phyloP scores from a whole-genome alignment of 805 yeast genomes.

The Kockiozyma suomiensis region DNA sequence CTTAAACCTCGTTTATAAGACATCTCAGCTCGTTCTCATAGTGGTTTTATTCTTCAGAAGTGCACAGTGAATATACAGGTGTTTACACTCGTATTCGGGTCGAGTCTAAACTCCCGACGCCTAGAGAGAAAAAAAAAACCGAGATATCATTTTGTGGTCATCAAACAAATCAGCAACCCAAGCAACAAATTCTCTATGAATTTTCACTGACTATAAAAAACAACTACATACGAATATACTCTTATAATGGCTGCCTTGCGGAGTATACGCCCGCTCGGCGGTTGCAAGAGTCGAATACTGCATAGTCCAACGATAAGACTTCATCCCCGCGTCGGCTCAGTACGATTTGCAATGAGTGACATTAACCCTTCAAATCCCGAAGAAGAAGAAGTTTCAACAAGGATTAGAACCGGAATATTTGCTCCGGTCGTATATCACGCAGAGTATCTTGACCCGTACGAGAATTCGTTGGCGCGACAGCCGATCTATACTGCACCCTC shows the following conservation, averaged over 20 bases:
- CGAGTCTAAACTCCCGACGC: no score
- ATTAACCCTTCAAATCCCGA: conserved; percentile 29
- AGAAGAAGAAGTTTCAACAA: conserved; percentile 12
- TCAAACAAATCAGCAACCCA: no score
- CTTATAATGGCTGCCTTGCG: no score
- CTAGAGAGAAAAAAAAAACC: no score
- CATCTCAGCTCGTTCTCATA: not conserved
- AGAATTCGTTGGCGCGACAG: conserved; percentile 26
- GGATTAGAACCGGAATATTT: conserved; percentile 18
- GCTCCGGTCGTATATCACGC: conserved; percentile 23
- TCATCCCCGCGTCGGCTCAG: not conserved
- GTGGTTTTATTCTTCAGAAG: no score
- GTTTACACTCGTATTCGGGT: no score
- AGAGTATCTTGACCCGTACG: conserved; percentile 9
- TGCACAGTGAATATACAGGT: no score
- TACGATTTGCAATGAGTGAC: conserved; percentile 25
- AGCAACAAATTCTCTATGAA: no score
- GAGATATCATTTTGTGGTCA: no score
- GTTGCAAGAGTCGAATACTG: not conserved
- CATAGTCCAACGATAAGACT: conserved; percentile 2
- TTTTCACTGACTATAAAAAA: no score
- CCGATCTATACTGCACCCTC: conserved; percentile 36
- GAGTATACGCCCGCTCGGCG: not conserved
- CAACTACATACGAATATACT: no score
- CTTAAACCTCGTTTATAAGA: conserved; percentile 2